Evolutionary conservation across 106 monocot genomes (phyloP), one percentile per base, ranked within the genome.

Genomic region (Xerophyta viscosa): DNA sequence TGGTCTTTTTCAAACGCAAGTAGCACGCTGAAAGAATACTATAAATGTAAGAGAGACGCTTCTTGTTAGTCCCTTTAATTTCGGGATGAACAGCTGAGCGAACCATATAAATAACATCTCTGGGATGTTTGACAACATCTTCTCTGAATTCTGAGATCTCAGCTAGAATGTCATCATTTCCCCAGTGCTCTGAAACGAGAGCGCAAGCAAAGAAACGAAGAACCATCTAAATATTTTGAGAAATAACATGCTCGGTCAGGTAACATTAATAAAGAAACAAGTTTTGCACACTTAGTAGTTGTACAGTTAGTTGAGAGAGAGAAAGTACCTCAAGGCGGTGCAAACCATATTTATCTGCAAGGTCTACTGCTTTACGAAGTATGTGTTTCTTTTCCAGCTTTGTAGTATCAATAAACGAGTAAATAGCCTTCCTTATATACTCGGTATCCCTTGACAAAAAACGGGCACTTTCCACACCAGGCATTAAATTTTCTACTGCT

Each of bases 121-220:
- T 69, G 31, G 96, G 75, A 71, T 66, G 79, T 63, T 59, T 72
- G 42, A 71, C 70, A 20, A 96, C 66, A 37, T 82, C 82, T 14
- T 89, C 85, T 50, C 76, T 70, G 50, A 65, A 96, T 48, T 79
- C 84, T 46, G 75, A 69, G 60, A 96, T 70, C 78, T 96, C 96
- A 46, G 57, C 55, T 18, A 89, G 54, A 62, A 96, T 96, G 50
- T 89, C 96, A 55, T 76, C 63, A 79, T 96, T 89, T 52, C 46
- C 70, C 96, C 96, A 96, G 22, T 61, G 70, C n/a, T 89, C 73
- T 44, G 96, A 96, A 52, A 89, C 67, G 58, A 96, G 78, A 20
- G 75, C 70, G 60, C 78, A 89, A 28, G 67, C 50, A 64, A 96
- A 75, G 52, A 81, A 96, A 12, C 66, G 70, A 47, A 96, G 51